phyloP scores from a whole-genome alignment of 352 stramenopile genomes.

The Phytophthora uliginosa region DNA sequence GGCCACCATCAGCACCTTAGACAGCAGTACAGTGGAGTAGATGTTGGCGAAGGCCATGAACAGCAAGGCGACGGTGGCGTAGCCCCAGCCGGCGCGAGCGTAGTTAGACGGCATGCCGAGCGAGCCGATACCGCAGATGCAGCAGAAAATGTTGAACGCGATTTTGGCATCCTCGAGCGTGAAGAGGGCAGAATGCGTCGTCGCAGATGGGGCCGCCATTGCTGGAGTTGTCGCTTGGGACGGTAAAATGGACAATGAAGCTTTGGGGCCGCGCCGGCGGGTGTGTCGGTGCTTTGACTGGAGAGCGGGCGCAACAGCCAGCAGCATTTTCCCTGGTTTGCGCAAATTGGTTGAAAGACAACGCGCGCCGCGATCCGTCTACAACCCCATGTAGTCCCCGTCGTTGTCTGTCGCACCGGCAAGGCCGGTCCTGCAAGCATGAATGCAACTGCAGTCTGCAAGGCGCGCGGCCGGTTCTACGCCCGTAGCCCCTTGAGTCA shows the following conservation, averaged over 20 bases:
- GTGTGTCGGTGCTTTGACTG: slow-evolving; percentile 23
- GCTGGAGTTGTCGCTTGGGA: slow-evolving; percentile 3
- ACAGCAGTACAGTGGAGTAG: slow-evolving; percentile 52
- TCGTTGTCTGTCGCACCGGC: slow-evolving; percentile 21
- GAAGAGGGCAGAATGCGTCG: slow-evolving; percentile 36
- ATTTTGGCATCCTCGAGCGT: slow-evolving; percentile 62
- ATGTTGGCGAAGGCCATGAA: slow-evolving; percentile 67
- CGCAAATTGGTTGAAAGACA: slow-evolving; percentile 25
- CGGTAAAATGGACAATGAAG: slow-evolving; percentile 27
- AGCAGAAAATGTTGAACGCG: slow-evolving; percentile 59
- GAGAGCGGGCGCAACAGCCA: slow-evolving; percentile 23
- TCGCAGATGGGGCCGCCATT: slow-evolving; percentile 15
- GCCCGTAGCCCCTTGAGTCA: not conserved
- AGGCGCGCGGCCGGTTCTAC: slow-evolving; percentile 8
- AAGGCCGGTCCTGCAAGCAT: slow-evolving; percentile 1
- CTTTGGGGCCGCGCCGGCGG: not conserved
- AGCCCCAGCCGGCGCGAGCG: slow-evolving; percentile 47
- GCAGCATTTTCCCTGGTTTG: slow-evolving; percentile 35
- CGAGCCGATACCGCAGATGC: slow-evolving; percentile 61
- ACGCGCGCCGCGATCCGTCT: slow-evolving; percentile 22
- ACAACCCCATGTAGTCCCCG: slow-evolving; percentile 15
- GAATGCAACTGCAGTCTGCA: not conserved
- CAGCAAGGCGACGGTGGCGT: slow-evolving; percentile 48
- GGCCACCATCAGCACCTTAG: slow-evolving; percentile 61
- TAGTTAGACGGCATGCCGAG: slow-evolving; percentile 70